phyloP scores from a whole-genome alignment of 2,329 filamentous ascomycete species.

The Emergomyces pasteurianus region DNA sequence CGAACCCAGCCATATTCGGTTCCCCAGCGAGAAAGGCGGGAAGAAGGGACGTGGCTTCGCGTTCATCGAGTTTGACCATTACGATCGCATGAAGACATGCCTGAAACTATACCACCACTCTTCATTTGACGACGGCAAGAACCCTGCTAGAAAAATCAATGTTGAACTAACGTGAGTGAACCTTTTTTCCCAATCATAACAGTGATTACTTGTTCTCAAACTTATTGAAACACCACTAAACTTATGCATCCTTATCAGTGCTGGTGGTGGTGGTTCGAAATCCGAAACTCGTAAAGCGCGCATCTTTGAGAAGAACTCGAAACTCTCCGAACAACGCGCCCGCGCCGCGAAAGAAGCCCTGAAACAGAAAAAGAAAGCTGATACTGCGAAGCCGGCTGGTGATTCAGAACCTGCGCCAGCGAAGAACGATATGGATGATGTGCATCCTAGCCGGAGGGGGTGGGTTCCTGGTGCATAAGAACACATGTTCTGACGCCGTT shows the following conservation, averaged over 20 bases:
- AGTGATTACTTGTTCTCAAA: not conserved
- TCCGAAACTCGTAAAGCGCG: conserved; percentile 59
- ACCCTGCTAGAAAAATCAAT: conserved; percentile 63
- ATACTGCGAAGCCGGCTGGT: conserved; percentile 10
- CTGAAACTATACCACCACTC: conserved; percentile 84
- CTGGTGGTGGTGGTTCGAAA: conserved; percentile 71
- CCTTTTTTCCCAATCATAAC: not conserved
- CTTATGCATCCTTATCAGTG: conserved; percentile 36
- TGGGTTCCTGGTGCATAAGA: conserved; percentile 18
- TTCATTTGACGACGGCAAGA: conserved; percentile 50
- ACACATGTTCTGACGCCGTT: not conserved
- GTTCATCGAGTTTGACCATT: conserved; percentile 80
- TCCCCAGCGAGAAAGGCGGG: conserved; percentile 54
- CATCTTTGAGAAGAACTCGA: conserved; percentile 75
- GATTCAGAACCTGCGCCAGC: conserved; percentile 12
- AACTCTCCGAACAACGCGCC: conserved; percentile 59
- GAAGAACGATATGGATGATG: conserved; percentile 21
- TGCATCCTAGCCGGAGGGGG: conserved; percentile 35
- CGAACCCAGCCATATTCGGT: conserved; percentile 56
- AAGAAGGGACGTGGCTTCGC: conserved; percentile 62
- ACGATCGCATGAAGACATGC: conserved; percentile 84
- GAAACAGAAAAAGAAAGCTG: conserved; percentile 28
- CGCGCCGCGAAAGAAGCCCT: conserved; percentile 39
- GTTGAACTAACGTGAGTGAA: conserved; percentile 70
- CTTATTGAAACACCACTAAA: conserved; percentile 6